These are phyloP conservation scores for Carex littledalei DNA, from an alignment of 176 grass and related monocot species.

Conservation along the genomic window DNA sequence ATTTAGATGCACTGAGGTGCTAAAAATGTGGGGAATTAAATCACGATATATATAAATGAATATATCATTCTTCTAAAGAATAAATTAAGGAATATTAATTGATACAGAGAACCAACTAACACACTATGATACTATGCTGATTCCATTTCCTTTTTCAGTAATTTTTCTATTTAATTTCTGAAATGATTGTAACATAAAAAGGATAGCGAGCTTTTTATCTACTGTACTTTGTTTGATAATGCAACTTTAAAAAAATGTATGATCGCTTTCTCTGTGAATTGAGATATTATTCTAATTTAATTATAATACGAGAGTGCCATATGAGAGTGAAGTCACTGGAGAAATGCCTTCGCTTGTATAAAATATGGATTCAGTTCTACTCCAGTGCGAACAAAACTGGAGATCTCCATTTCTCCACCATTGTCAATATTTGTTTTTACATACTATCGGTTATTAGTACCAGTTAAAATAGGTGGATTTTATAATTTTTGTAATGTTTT, in stretches of 20 bases:
- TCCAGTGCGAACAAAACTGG: not conserved
- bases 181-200: not conserved
- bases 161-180: not conserved
- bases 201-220: not conserved
- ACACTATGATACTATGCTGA: not conserved
- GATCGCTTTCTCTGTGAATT: not conserved
- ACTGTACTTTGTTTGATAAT: not conserved
- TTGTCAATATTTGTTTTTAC: too few relatives aligned
- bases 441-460: too few relatives aligned
- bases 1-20: not conserved
- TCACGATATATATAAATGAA: not conserved
- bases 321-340: constrained; percentile 19
- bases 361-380: not conserved
- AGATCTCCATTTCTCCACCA: not conserved
- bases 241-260: not conserved
- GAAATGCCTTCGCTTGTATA: not conserved
- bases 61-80: not conserved
- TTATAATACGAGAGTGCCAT: not conserved
- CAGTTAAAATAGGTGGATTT: too few relatives aligned
- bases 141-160: not conserved
- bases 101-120: not conserved
- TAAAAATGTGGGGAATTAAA: not conserved
- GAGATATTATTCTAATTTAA: constrained; percentile 3
- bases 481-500: too few relatives aligned
- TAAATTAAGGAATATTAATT: not conserved